phyloP scores from a whole-genome alignment of 2,329 filamentous ascomycete species.

The Albifimbria verrucaria region DNA sequence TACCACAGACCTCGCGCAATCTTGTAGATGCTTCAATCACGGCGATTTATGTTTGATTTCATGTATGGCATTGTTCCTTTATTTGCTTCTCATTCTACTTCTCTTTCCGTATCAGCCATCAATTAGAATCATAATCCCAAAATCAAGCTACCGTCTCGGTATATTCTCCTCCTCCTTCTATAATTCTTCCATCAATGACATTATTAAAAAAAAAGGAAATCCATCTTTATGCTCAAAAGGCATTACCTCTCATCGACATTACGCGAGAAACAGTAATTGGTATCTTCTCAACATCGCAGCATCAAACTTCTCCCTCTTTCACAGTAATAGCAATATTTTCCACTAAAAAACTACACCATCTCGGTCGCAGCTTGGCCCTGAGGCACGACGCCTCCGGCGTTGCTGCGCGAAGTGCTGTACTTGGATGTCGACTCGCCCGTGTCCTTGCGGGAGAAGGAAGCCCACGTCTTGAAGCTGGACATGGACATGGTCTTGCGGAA shows the following conservation, averaged over 20 bases:
- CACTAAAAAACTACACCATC: constrained; percentile 11
- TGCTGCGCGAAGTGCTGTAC: constrained; percentile 18
- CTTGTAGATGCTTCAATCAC: no score
- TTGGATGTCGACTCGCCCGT: constrained; percentile 32
- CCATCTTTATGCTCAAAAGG: no score
- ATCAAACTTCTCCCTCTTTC: no score
- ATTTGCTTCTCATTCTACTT: neutral
- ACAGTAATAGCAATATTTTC: no score
- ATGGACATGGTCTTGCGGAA: constrained; percentile 49
- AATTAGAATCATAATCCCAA: neutral
- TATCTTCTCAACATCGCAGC: no score
- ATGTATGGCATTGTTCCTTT: neutral
- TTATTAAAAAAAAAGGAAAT: no score
- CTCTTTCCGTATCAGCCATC: neutral
- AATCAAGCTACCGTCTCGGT: neutral
- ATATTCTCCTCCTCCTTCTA: no score
- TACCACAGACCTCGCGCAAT: no score
- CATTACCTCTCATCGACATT: no score
- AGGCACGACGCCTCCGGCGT: constrained; percentile 18
- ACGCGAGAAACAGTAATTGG: no score
- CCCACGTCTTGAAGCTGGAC: constrained; percentile 48
- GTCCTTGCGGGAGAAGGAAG: constrained; percentile 38
- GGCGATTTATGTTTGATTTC: no score
- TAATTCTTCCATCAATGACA: no score
- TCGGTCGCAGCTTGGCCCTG: constrained; percentile 22